These are phyloP conservation scores for Pleurotus platypus DNA, from an alignment of 768 basidiomycete genomes.

Conservation along the genomic window DNA sequence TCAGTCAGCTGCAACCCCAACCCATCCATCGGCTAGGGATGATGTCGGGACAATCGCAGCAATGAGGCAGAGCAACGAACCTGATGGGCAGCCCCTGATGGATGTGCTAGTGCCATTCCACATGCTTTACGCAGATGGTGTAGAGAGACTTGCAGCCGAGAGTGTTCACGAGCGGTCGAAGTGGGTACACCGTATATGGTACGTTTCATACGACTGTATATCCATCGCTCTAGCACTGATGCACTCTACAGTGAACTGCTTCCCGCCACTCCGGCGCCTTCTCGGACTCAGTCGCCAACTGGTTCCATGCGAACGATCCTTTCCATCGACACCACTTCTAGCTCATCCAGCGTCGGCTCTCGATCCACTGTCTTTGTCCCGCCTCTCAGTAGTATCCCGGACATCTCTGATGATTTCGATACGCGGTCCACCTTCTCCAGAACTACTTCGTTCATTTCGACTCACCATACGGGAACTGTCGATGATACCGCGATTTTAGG, in stretches of 20 bases:
- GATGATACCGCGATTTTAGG: constrained; percentile 72
- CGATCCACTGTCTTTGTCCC: constrained; percentile 77
- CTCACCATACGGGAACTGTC: constrained; percentile 61
- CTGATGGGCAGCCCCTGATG: constrained; percentile 48
- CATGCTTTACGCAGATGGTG: constrained; percentile 84
- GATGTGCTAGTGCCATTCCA: constrained; percentile 88
- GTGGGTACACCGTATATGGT: constrained; percentile 94
- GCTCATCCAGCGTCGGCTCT: constrained; percentile 47
- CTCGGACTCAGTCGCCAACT: constrained; percentile 46
- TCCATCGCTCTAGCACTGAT: constrained; percentile 3
- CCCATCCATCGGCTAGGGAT: constrained; percentile 75
- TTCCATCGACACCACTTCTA: constrained; percentile 46
- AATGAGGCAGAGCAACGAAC: constrained; percentile 47
- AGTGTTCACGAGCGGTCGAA: constrained; percentile 81
- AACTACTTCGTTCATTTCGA: constrained; percentile 46
- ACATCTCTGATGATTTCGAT: constrained; percentile 53
- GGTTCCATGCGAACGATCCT: constrained; percentile 63
- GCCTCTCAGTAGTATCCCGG: constrained; percentile 65
- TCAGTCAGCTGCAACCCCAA: constrained; percentile 76
- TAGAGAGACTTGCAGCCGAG: constrained; percentile 86
- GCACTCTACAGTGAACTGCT: constrained; percentile 64
- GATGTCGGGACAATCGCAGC: constrained; percentile 89
- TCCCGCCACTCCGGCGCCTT: constrained; percentile 55
- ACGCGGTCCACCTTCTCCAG: constrained; percentile 30
- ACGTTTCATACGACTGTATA: constrained; percentile 18